Percentiles rank a stretch among this genome's conserved stretches.
Evolutionary conservation across 257 asterid species (phyloP).

Genomic region (Euphrasia confusa): DNA sequence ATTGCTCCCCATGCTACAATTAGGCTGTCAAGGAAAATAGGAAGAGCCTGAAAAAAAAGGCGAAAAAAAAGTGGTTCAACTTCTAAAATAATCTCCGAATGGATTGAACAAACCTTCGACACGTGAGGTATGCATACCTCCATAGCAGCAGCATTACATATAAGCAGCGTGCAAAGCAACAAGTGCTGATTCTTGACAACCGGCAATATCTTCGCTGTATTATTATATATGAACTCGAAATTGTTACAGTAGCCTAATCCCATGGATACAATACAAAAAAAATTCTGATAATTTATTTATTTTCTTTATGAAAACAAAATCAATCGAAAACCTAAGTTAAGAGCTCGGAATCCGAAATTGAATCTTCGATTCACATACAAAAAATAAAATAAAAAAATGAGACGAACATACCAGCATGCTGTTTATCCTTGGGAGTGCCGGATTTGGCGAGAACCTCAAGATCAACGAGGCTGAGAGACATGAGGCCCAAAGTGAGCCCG

Average conservation of each 20-base stretch:
- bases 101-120: slow-evolving; percentile 2
- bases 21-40: slow-evolving; percentile 75
- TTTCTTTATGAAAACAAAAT: no score
- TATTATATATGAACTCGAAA: background rate
- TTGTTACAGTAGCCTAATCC: no score
- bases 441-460: slow-evolving; percentile 52
- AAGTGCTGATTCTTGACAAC: slow-evolving; percentile 80
- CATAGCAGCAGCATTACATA: slow-evolving; percentile 91
- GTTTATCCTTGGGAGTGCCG: no score
- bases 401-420: no score
- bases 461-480: slow-evolving; percentile 97
- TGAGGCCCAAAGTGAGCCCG: slow-evolving; percentile 93
- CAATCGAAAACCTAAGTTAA: no score
- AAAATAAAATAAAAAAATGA: no score
- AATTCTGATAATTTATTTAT: no score
- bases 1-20: slow-evolving; percentile 85
- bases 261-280: no score
- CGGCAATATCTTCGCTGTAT: slow-evolving; percentile 69
- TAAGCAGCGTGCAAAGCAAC: slow-evolving; percentile 73
- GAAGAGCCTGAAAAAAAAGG: slow-evolving; percentile 69
- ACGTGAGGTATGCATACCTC: slow-evolving; percentile 45
- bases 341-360: no score
- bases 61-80: background rate
- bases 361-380: no score
- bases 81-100: slow-evolving; percentile 5